These are phyloP conservation scores for Pyrenochaeta sp. DNA, from an alignment of 2,329 filamentous ascomycete genomes.

Conservation along the genomic window DNA sequence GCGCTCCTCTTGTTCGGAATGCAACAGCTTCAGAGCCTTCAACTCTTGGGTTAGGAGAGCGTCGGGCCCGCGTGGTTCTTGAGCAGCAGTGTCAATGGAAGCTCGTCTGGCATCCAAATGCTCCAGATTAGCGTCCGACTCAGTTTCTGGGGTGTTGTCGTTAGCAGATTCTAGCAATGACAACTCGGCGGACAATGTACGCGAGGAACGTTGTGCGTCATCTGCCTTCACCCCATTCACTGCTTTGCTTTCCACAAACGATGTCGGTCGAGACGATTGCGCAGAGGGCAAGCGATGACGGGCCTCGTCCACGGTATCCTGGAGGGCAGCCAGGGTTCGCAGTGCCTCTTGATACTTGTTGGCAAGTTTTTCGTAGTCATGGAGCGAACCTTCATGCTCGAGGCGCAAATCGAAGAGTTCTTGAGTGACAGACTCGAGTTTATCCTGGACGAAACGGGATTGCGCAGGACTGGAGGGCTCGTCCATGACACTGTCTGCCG, in stretches of 20 bases:
- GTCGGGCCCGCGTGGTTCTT: constrained; percentile 17
- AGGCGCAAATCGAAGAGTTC: constrained; percentile 90
- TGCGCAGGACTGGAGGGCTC: constrained; percentile 76
- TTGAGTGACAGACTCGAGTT: constrained; percentile 88
- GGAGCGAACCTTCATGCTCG: constrained; percentile 85
- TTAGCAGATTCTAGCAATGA: constrained; percentile 78
- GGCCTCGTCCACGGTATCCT: constrained; percentile 83
- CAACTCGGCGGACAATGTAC: constrained; percentile 91
- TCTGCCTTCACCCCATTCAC: constrained; percentile 72
- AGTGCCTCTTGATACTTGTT: constrained; percentile 92
- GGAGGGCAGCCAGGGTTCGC: constrained; percentile 80
- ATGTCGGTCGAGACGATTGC: constrained; percentile 70
- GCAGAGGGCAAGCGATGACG: constrained; percentile 64
- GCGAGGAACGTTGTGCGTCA: constrained; percentile 75
- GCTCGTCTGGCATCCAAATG: constrained; percentile 58
- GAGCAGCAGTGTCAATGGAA: constrained; percentile 29
- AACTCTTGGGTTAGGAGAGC: constrained; percentile 64
- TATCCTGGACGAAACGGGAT: constrained; percentile 85
- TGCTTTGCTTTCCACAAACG: constrained; percentile 83
- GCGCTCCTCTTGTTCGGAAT: constrained; percentile 77
- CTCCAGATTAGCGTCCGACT: constrained; percentile 65
- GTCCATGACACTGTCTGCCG: constrained; percentile 44
- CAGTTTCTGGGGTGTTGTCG: constrained; percentile 38
- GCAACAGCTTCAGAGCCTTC: constrained; percentile 72
- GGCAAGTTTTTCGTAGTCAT: constrained; percentile 81